A percentile compares a stretch with the other conserved stretches of the same genome.
phyloP scores from a whole-genome alignment of 495 filamentous ascomycete genomes.

The Penicillium steckii region DNA sequence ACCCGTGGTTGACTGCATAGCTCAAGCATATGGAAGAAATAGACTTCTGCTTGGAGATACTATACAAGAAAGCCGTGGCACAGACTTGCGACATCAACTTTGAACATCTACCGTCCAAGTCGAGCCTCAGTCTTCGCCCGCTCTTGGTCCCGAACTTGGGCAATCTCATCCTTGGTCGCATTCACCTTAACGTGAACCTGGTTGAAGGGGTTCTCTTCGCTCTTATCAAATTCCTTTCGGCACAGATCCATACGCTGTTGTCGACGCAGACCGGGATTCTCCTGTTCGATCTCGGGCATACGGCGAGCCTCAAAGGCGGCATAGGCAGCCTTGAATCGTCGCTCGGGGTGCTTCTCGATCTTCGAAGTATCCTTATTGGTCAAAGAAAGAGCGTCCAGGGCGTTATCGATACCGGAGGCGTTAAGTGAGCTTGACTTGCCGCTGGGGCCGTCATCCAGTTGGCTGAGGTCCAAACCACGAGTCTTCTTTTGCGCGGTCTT shows the following conservation, averaged over 20 bases:
- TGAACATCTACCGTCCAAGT: slow-evolving; percentile 42
- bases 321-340: slow-evolving; percentile 84
- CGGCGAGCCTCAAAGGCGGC: slow-evolving; percentile 82
- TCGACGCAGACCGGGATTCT: slow-evolving; percentile 72
- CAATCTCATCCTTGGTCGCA: slow-evolving; percentile 75
- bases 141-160: slow-evolving; percentile 63
- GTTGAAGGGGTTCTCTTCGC: slow-evolving; percentile 91
- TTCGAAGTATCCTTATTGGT: slow-evolving; percentile 56
- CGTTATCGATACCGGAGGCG: slow-evolving; percentile 86
- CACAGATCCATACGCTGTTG: slow-evolving; percentile 79
- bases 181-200: slow-evolving; percentile 72
- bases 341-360: slow-evolving; percentile 82
- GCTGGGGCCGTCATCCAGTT: slow-evolving; percentile 56
- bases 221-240: slow-evolving; percentile 86
- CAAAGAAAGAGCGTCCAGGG: slow-evolving; percentile 76
- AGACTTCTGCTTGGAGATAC: not conserved
- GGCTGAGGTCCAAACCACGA: slow-evolving; percentile 63
- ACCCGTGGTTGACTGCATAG: not conserved
- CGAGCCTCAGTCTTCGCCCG: slow-evolving; percentile 71
- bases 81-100: not conserved
- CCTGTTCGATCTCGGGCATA: slow-evolving; percentile 78
- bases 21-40: not conserved
- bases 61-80: not conserved
- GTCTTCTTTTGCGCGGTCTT: slow-evolving; percentile 69
- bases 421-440: slow-evolving; percentile 57